phyloP scores from a whole-genome alignment of 176 grass and related monocot species.

The Rhynchospora pubera region DNA sequence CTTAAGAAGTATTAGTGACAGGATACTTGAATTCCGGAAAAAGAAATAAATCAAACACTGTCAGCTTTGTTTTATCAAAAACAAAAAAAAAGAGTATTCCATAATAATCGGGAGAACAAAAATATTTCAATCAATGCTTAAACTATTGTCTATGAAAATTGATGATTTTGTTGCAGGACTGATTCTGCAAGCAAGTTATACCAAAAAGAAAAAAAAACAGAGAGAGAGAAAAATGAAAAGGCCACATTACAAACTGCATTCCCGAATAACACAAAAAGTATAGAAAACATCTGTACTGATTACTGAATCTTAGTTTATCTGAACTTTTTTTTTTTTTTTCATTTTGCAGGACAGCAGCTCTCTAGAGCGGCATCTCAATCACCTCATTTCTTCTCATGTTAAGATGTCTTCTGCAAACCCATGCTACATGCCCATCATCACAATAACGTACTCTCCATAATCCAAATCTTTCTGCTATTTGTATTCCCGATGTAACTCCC shows the following conservation, averaged over 20 bases:
- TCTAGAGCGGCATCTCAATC: constrained; percentile 61
- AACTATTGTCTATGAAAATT: neutral
- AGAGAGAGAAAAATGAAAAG: neutral
- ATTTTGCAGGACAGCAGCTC: neutral
- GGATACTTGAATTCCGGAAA: neutral
- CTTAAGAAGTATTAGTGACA: neutral
- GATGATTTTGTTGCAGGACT: neutral
- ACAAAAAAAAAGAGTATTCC: neutral
- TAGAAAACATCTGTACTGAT: neutral
- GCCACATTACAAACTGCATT: neutral
- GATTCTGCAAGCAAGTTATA: neutral
- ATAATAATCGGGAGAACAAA: neutral
- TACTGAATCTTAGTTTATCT: neutral
- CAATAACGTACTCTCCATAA: constrained; percentile 75
- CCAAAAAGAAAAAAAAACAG: neutral
- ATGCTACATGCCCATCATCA: constrained; percentile 59
- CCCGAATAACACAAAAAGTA: neutral
- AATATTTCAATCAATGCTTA: neutral
- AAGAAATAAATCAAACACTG: neutral
- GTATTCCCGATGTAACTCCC: constrained; percentile 52
- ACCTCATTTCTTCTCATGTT: constrained; percentile 46
- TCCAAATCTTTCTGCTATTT: constrained; percentile 72
- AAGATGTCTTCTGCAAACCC: constrained; percentile 80
- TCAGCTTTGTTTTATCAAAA: neutral
- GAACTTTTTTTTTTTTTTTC: neutral